A percentile compares a stretch with the other conserved stretches of the same genome.
Conservation (phyloP, 306 rosid species). For the Quercus robur region DNA sequence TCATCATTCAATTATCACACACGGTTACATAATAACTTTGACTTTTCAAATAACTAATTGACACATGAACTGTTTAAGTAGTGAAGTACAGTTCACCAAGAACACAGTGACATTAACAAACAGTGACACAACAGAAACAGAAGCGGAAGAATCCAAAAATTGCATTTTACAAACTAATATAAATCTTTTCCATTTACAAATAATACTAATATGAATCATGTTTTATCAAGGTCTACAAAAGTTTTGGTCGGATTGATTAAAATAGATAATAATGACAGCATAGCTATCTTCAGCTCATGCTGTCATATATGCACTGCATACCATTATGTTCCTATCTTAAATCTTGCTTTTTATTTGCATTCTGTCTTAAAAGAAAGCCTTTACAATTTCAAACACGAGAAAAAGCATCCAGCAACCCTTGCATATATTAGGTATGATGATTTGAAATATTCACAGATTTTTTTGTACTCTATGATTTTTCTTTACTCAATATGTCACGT, state of each 20-base stretch:
- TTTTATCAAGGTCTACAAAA: conserved; percentile 2
- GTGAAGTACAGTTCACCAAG: background rate
- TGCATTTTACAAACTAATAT: background rate
- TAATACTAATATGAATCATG: background rate
- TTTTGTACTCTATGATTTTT: conserved; percentile 22
- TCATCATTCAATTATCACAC: too few species aligned
- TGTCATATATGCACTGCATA: conserved; percentile 11
- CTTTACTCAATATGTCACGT: background rate
- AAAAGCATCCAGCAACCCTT: background rate
- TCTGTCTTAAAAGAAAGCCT: background rate
- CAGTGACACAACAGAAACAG: background rate
- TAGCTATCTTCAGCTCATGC: conserved; percentile 35
- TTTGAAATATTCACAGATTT: conserved; percentile 8
- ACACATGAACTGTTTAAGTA: background rate
- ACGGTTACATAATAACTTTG: too few species aligned
- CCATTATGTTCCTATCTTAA: conserved; percentile 9
- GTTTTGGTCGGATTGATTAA: background rate
- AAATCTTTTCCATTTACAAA: background rate
- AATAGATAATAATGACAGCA: background rate
- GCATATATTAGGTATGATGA: background rate
- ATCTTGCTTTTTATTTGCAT: background rate
- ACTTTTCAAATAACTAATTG: background rate
- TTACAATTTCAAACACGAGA: background rate
- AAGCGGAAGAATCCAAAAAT: background rate
- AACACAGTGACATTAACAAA: background rate